A percentile compares a stretch with the other conserved stretches of the same genome.
Evolutionary conservation across 2,329 filamentous ascomycete genomes (phyloP).

Genomic region (Aspergillus ochraceoroseus): DNA sequence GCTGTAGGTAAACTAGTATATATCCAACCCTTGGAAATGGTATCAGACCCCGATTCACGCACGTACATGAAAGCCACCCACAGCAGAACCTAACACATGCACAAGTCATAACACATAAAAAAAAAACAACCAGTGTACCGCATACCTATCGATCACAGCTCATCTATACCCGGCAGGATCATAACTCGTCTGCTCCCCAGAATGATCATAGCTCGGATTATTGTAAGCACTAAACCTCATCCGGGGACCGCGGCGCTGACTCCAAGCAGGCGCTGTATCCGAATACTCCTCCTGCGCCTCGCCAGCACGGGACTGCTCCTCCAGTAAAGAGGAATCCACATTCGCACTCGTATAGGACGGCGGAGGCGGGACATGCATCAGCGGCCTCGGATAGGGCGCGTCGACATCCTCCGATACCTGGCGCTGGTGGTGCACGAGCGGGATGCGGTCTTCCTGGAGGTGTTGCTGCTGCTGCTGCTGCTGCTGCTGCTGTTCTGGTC

Average conservation of each 20-base stretch:
- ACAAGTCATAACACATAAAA: background rate
- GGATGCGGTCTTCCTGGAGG: slow-evolving; percentile 11
- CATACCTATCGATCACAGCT: slow-evolving; percentile 15
- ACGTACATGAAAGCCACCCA: too few relatives aligned
- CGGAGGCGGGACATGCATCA: background rate
- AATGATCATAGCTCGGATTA: slow-evolving; percentile 24
- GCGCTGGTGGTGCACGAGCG: slow-evolving; percentile 9
- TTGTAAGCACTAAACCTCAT: slow-evolving; percentile 24
- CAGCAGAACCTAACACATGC: too few relatives aligned
- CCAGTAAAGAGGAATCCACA: background rate
- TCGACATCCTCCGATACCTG: background rate
- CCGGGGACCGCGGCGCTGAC: slow-evolving; percentile 17
- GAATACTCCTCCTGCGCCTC: slow-evolving; percentile 29
- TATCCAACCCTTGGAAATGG: too few relatives aligned
- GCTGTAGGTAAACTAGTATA: too few relatives aligned
- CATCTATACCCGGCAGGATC: slow-evolving; percentile 33
- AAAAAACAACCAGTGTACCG: background rate
- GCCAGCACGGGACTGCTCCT: slow-evolving; percentile 25
- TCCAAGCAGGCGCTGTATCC: slow-evolving; percentile 24
- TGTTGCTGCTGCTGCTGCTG: slow-evolving; percentile 16
- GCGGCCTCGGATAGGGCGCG: background rate
- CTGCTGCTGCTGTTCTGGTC: too few relatives aligned
- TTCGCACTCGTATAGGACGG: slow-evolving; percentile 1
- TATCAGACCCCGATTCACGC: too few relatives aligned
- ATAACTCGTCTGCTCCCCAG: slow-evolving; percentile 35